These are phyloP conservation scores for Westerdykella aurantiaca DNA, from an alignment of 2,329 filamentous ascomycete genomes.

Conservation along the genomic window DNA sequence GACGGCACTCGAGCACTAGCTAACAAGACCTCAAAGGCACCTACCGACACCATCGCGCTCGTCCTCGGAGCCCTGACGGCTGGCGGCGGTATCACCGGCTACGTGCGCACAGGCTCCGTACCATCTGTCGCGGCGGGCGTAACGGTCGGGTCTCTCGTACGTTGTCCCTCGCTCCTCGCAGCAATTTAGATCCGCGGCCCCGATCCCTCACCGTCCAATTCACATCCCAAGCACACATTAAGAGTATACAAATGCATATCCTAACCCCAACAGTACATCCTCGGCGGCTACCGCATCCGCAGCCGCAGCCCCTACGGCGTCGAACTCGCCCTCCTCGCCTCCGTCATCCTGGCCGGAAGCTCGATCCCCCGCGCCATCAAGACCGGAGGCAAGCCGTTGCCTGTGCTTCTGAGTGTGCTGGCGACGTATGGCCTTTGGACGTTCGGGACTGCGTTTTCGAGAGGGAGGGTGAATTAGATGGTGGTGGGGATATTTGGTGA, in stretches of 20 bases:
- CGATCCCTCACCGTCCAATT: not conserved
- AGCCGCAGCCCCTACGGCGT: constrained; percentile 72
- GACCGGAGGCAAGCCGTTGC: constrained; percentile 70
- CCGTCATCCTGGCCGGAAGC: constrained; percentile 73
- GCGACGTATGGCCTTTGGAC: constrained; percentile 72
- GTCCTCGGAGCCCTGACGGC: constrained; percentile 77
- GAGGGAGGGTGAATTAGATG: constrained; percentile 9
- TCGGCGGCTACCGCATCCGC: constrained; percentile 76
- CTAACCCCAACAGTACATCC: constrained; percentile 51
- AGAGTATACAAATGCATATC: not conserved
- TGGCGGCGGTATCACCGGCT: constrained; percentile 81
- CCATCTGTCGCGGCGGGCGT: constrained; percentile 82
- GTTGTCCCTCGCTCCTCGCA: constrained; percentile 18
- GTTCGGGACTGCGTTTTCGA: constrained; percentile 65
- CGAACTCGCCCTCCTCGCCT: constrained; percentile 84
- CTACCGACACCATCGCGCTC: constrained; percentile 61
- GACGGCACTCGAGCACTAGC: not conserved
- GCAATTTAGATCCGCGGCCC: not conserved
- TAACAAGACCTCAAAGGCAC: constrained; percentile 12
- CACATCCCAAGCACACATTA: not conserved
- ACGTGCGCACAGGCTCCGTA: constrained; percentile 74
- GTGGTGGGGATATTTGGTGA: not conserved
- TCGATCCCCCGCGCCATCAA: constrained; percentile 83
- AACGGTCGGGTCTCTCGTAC: constrained; percentile 66
- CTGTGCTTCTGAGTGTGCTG: constrained; percentile 69